Percentiles rank a stretch among this genome's conserved stretches.
Conservation (phyloP, 306 rosid genomes). For the Ceratonia siliqua region DNA sequence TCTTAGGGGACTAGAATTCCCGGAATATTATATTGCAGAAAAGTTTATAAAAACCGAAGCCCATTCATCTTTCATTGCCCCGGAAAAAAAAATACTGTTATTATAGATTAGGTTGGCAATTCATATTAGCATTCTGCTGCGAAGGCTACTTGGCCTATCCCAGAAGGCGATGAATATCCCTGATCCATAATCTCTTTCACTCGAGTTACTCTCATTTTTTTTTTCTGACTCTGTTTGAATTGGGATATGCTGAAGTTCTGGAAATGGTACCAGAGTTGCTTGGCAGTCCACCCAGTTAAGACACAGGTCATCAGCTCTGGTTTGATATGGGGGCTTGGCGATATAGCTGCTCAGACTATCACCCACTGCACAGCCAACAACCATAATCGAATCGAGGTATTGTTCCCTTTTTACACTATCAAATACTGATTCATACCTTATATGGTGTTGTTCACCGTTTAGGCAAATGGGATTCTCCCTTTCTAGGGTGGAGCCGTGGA, state of each 20-base stretch:
- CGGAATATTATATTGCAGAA: background rate
- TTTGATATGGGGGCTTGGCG: slow-evolving; percentile 64
- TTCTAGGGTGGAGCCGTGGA: background rate
- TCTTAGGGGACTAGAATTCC: background rate
- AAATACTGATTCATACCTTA: background rate
- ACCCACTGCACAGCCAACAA: slow-evolving; percentile 39
- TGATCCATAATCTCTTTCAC: background rate
- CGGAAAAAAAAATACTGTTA: background rate
- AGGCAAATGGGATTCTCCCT: slow-evolving; percentile 14
- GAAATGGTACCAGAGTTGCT: slow-evolving; percentile 59
- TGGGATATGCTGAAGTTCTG: slow-evolving; percentile 54
- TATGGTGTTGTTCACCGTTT: background rate
- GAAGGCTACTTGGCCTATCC: slow-evolving; percentile 1
- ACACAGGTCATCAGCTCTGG: slow-evolving; percentile 65
- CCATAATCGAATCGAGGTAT: slow-evolving; percentile 30
- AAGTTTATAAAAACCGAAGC: background rate
- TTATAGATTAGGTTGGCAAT: slow-evolving; percentile 1
- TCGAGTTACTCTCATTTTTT: background rate
- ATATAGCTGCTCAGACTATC: slow-evolving; percentile 61
- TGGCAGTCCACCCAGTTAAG: slow-evolving; percentile 61
- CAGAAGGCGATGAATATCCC: slow-evolving; percentile 28
- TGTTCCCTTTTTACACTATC: background rate
- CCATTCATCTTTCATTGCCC: slow-evolving; percentile 5
- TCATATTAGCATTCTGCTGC: slow-evolving; percentile 2
- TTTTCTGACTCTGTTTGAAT: background rate